Evolutionary conservation across 768 basidiomycete species (phyloP), one percentile per base, ranked within the genome.

Genomic region (Boletus edulis): DNA sequence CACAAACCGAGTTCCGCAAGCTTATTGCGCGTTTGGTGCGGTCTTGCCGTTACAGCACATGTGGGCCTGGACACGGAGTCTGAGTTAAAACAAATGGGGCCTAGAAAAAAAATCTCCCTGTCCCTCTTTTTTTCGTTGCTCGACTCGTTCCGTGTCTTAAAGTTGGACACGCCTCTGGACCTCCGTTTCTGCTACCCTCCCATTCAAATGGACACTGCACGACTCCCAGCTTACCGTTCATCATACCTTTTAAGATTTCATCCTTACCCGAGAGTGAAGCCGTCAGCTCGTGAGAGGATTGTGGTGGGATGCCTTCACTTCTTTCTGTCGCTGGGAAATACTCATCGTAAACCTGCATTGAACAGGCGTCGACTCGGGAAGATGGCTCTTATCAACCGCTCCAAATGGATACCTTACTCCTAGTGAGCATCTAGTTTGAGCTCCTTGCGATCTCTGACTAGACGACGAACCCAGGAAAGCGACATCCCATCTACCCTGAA

Each of bases 191-290:
- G 5, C 45, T 43, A 29, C 32, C 15, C 40, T 47, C 29, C 44
- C 14, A 17, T 31, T 38, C 29, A 11, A 29, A 64, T 71, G 65
- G 65, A 69, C 39, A 34, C 47, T 0, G 39, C 42, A 0, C 41
- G 58, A 0, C 54, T 70, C 0, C 70, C 68, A 0, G 46, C 62
- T 38, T 70, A 71, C 46, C 64, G 68, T 13, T 68, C 66, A 2
- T 70, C 68, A 0, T 58, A 72, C 34, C 44, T 72, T 6, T 42
- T 66, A 27, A 54, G 68, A 18, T 72, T 56, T 20, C 68, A 69
- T 52, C 68, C 68, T 34, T 69, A 69, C 54, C 67, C 68, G 41
- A 66, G 69, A 37, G 42, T 46, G 31, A 64, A 60, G 22, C 50
- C 37, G 2, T 64, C 62, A 51, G 27, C 35, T 40, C 66, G 58